A percentile compares a stretch with the other conserved stretches of the same genome.
Evolutionary conservation across 2,329 filamentous ascomycete genomes (phyloP).

Genomic region (Hymenoscyphus occultus): DNA sequence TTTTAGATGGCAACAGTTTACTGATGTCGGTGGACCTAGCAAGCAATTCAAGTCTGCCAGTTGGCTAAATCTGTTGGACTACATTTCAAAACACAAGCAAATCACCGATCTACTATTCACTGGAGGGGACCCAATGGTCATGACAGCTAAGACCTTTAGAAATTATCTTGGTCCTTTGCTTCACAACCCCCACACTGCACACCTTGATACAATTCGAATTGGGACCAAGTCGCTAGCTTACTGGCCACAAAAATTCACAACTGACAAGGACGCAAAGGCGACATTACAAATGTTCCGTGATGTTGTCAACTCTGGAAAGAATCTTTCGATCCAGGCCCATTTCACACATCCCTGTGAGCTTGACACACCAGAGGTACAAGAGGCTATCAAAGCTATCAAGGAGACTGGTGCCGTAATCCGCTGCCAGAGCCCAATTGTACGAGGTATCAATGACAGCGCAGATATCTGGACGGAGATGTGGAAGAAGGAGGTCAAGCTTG

Average conservation of each 20-base stretch:
- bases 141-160: background rate
- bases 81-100: slow-evolving; percentile 5
- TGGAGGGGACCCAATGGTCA: slow-evolving; percentile 18
- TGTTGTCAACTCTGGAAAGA: slow-evolving; percentile 6
- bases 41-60: slow-evolving; percentile 8
- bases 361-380: slow-evolving; percentile 7
- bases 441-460: slow-evolving; percentile 12
- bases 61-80: background rate
- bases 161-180: slow-evolving; percentile 12
- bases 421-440: slow-evolving; percentile 12
- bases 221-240: slow-evolving; percentile 18
- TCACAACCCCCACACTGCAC: slow-evolving; percentile 2
- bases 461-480: slow-evolving; percentile 13
- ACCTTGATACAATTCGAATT: slow-evolving; percentile 14
- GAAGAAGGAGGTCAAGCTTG: slow-evolving; percentile 11
- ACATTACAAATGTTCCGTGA: slow-evolving; percentile 10
- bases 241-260: slow-evolving; percentile 14
- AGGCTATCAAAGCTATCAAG: slow-evolving; percentile 11
- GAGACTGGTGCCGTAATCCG: slow-evolving; percentile 13
- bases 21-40: background rate
- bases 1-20: slow-evolving; percentile 16
- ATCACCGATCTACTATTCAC: slow-evolving; percentile 16
- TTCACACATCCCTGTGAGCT: slow-evolving; percentile 16
- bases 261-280: slow-evolving; percentile 5
- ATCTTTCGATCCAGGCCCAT: slow-evolving; percentile 13